phyloP scores from a whole-genome alignment of 1,139 yeast species.

The Magnusiomyces tetraspermus region DNA sequence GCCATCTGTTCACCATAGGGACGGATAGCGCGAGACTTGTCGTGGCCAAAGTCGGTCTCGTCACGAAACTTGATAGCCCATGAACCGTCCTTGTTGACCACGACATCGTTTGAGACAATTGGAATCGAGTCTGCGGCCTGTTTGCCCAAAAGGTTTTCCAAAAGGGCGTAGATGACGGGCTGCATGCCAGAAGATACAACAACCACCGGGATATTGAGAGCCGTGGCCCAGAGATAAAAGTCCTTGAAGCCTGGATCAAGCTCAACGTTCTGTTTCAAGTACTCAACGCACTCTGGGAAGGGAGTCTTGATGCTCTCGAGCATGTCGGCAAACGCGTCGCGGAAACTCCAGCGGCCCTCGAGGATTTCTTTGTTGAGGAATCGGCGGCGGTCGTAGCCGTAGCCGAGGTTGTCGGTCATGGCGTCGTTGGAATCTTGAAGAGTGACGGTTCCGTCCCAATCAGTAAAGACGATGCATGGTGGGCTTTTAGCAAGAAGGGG shows the following conservation, averaged over 20 bases:
- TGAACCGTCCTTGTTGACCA: conserved; percentile 41
- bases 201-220: conserved; percentile 62
- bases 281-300: conserved; percentile 72
- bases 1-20: conserved; percentile 43
- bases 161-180: conserved; percentile 74
- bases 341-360: conserved; percentile 53
- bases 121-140: conserved; percentile 66
- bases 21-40: conserved; percentile 73
- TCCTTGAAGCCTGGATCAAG: conserved; percentile 85
- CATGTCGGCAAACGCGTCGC: conserved; percentile 77
- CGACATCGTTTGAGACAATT: conserved; percentile 74
- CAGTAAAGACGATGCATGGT: conserved; percentile 82
- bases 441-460: conserved; percentile 97
- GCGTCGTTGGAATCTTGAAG: conserved; percentile 85
- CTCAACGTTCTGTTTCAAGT: conserved; percentile 41
- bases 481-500: conserved; percentile 32
- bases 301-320: conserved; percentile 68
- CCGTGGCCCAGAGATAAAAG: conserved; percentile 71
- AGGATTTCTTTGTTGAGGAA: conserved; percentile 65
- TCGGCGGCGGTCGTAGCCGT: conserved; percentile 61
- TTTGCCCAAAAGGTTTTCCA: conserved; percentile 64
- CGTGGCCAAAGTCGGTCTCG: conserved; percentile 86
- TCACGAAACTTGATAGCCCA: conserved; percentile 87
- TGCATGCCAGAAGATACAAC: conserved; percentile 84
- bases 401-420: conserved; percentile 80